These are phyloP conservation scores for Penicillium sp. DNA, from an alignment of 2,329 filamentous ascomycete genomes.

Conservation along the genomic window DNA sequence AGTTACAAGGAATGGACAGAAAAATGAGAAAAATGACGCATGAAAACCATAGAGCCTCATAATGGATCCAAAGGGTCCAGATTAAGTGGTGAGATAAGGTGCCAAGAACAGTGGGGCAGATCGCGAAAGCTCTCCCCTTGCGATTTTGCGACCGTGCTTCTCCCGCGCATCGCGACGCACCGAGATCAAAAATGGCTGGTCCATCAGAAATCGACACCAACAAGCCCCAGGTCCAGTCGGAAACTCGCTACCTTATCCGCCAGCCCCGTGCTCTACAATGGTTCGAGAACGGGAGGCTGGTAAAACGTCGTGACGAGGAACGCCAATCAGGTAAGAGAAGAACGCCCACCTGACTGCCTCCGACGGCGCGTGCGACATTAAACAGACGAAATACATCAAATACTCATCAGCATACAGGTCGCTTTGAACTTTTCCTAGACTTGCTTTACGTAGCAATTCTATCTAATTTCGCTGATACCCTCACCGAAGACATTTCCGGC, in stretches of 20 bases:
- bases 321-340: slow-evolving; percentile 37
- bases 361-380: background rate
- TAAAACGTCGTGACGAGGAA: slow-evolving; percentile 47
- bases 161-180: background rate
- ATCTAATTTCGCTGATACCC: slow-evolving; percentile 53
- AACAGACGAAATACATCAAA: background rate
- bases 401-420: slow-evolving; percentile 21
- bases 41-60: background rate
- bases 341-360: background rate
- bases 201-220: slow-evolving; percentile 5
- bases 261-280: slow-evolving; percentile 45
- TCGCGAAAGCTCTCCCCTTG: background rate
- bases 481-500: slow-evolving; percentile 49
- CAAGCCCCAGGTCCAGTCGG: slow-evolving; percentile 9
- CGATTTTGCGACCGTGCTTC: background rate
- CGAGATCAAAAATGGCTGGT: background rate
- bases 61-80: background rate
- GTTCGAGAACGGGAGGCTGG: slow-evolving; percentile 47
- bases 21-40: background rate
- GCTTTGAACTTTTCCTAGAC: slow-evolving; percentile 55
- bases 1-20: background rate
- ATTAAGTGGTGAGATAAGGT: slow-evolving; percentile 1
- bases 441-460: slow-evolving; percentile 53
- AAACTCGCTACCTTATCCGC: slow-evolving; percentile 30
- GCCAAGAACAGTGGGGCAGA: slow-evolving; percentile 8